Evolutionary conservation across 768 basidiomycete genomes (phyloP).

Genomic region (Boletus pseudopeckii): DNA sequence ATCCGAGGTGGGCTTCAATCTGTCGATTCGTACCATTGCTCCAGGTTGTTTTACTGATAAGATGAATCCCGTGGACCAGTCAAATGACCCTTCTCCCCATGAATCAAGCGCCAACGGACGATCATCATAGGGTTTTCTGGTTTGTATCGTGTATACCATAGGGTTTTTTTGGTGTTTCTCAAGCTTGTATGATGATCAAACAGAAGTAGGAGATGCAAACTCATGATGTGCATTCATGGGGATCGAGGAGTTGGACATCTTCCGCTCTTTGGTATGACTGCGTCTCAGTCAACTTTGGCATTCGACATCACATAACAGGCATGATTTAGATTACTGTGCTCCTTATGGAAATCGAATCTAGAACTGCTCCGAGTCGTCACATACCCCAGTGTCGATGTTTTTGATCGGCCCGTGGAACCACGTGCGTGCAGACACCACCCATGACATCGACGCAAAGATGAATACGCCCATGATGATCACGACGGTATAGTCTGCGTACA

Average conservation of each 20-base stretch:
- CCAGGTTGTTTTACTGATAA: neutral
- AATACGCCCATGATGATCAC: slow-evolving; percentile 65
- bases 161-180: neutral
- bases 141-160: neutral
- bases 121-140: slow-evolving; percentile 11
- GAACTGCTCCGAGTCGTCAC: slow-evolving; percentile 11
- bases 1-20: slow-evolving; percentile 10
- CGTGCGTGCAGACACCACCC: slow-evolving; percentile 62
- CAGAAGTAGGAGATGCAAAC: neutral
- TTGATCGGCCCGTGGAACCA: slow-evolving; percentile 70
- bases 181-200: neutral
- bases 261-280: neutral
- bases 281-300: neutral
- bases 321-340: neutral
- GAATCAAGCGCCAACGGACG: slow-evolving; percentile 25
- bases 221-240: neutral
- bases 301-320: neutral
- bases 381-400: slow-evolving; percentile 37
- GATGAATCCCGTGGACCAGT: slow-evolving; percentile 15
- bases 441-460: slow-evolving; percentile 58
- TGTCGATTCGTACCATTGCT: neutral
- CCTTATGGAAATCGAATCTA: neutral
- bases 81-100: slow-evolving; percentile 21
- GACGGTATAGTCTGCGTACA: slow-evolving; percentile 57
- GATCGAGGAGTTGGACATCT: neutral